Evolutionary conservation across 2,329 filamentous ascomycete genomes (phyloP).

Genomic region (Aspergillus hiratsukae): DNA sequence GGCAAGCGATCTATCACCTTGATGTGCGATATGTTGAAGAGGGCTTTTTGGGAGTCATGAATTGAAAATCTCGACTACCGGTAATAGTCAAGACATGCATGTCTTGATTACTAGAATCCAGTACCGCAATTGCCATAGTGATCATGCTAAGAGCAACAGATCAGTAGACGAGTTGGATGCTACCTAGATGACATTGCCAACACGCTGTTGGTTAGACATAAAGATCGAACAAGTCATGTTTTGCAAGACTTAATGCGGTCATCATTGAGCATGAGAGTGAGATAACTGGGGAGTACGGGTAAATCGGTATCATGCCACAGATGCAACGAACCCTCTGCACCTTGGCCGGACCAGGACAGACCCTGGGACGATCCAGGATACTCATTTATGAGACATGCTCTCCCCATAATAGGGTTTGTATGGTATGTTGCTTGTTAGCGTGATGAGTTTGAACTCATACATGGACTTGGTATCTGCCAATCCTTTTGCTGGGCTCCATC

Average conservation of each 20-base stretch:
- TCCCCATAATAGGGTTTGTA: not conserved
- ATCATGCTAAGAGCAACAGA: not conserved
- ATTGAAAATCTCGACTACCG: not conserved
- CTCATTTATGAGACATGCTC: too few relatives aligned
- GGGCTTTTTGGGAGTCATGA: slow-evolving; percentile 25
- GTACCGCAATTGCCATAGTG: not conserved
- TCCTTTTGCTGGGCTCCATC: not conserved
- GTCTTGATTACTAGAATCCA: not conserved
- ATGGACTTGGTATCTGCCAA: not conserved
- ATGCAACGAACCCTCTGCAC: too few relatives aligned
- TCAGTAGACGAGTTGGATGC: not conserved
- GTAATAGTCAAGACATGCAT: not conserved
- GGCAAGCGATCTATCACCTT: slow-evolving; percentile 49
- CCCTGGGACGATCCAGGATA: too few relatives aligned
- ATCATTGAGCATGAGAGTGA: not conserved
- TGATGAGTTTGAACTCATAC: not conserved
- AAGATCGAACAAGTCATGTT: not conserved
- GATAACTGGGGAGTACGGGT: not conserved
- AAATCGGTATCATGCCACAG: too few relatives aligned
- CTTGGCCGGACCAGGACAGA: too few relatives aligned
- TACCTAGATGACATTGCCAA: not conserved
- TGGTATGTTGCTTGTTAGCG: too few relatives aligned
- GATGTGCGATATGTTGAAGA: slow-evolving; percentile 36
- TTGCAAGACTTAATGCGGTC: not conserved
- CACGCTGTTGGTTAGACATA: not conserved